Conservation (phyloP, 1,284 basidiomycete species). For the Thecaphora thlaspeos region DNA sequence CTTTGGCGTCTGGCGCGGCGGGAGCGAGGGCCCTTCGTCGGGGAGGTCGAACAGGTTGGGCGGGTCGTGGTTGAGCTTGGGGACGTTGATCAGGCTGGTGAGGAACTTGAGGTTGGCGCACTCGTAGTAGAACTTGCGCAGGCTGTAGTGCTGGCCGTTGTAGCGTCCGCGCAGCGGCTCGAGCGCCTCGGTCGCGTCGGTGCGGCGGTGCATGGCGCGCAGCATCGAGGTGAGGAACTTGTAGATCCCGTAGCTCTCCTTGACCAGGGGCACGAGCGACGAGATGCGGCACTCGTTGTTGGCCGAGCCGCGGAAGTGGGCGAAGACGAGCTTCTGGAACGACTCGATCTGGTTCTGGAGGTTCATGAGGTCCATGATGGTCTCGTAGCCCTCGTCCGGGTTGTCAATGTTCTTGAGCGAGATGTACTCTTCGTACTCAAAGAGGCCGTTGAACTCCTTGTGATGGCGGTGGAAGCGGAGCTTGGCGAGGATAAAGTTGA, state of each 20-base stretch:
- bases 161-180: slow-evolving; percentile 55
- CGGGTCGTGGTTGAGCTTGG: slow-evolving; percentile 56
- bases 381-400: slow-evolving; percentile 58
- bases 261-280: slow-evolving; percentile 55
- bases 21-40: slow-evolving; percentile 47
- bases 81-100: slow-evolving; percentile 57
- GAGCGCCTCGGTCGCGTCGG: slow-evolving; percentile 55
- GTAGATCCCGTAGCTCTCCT: slow-evolving; percentile 58
- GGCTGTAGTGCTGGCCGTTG: slow-evolving; percentile 51
- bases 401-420: slow-evolving; percentile 59
- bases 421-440: slow-evolving; percentile 58
- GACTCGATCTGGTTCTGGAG: slow-evolving; percentile 57
- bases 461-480: slow-evolving; percentile 57
- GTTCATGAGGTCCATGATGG: slow-evolving; percentile 58
- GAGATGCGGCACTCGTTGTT: slow-evolving; percentile 58
- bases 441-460: slow-evolving; percentile 58
- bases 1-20: slow-evolving; percentile 42
- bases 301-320: slow-evolving; percentile 49
- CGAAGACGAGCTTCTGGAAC: slow-evolving; percentile 57
- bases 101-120: slow-evolving; percentile 57
- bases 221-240: slow-evolving; percentile 58
- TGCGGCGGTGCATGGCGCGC: slow-evolving; percentile 56
- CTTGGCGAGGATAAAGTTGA: slow-evolving; percentile 55
- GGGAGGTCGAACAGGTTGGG: slow-evolving; percentile 56
- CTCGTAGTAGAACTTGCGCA: slow-evolving; percentile 58